Evolutionary conservation across 2,329 filamentous ascomycete species (phyloP).

Genomic region (Zymoseptoria ardabiliae): DNA sequence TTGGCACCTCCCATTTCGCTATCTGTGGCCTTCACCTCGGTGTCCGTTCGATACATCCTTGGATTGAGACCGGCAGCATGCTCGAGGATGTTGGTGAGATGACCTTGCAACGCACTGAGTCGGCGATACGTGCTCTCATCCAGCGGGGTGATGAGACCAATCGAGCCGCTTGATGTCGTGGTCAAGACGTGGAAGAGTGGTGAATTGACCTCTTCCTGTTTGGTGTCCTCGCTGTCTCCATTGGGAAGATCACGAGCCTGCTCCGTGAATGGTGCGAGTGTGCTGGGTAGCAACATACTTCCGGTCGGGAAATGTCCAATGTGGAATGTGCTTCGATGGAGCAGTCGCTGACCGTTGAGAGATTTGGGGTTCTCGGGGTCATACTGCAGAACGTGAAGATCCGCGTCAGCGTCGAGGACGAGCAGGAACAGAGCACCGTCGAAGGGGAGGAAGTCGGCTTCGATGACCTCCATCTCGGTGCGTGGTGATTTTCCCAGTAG

Average conservation of each 20-base stretch:
- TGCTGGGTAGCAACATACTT: conserved; percentile 68
- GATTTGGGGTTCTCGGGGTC: conserved; percentile 95
- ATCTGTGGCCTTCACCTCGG: conserved; percentile 27
- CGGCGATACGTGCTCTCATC: conserved; percentile 76
- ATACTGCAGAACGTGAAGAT: conserved; percentile 84
- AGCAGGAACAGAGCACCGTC: conserved; percentile 76
- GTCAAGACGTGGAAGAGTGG: conserved; percentile 53
- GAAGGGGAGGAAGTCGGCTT: conserved; percentile 82
- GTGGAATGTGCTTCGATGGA: conserved; percentile 83
- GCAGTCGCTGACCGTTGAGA: conserved; percentile 75
- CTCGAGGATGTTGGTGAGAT: conserved; percentile 68
- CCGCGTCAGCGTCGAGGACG: conserved; percentile 74
- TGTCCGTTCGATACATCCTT: conserved; percentile 59
- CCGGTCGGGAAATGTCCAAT: conserved; percentile 70
- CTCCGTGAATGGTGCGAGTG: conserved; percentile 41
- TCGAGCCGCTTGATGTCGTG: conserved; percentile 65
- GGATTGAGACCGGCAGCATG: conserved; percentile 77
- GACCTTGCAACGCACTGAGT: conserved; percentile 70
- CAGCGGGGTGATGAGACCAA: conserved; percentile 70
- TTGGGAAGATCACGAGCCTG: conserved; percentile 20
- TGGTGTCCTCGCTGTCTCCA: conserved; percentile 24
- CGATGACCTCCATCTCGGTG: conserved; percentile 67
- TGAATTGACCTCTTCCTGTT: conserved; percentile 6
- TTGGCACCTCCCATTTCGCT: conserved; percentile 44
- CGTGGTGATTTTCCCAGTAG: conserved; percentile 76